Percentiles rank a stretch among this genome's conserved stretches.
Evolutionary conservation across 179 eudicot species (phyloP).

Genomic region (Spergularia azorica): DNA sequence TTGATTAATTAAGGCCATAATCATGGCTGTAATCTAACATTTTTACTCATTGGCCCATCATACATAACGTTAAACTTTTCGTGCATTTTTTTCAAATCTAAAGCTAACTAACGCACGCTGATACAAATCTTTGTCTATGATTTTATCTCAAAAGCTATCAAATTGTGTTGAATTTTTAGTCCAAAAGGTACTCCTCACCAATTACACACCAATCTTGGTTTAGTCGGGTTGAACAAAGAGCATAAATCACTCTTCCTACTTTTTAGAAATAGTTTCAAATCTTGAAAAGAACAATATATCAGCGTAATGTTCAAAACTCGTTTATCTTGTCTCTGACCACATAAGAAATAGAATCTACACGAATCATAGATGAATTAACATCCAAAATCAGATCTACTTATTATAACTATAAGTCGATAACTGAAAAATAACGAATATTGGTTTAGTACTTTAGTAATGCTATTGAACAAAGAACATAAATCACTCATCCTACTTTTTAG

Average conservation of each 20-base stretch:
- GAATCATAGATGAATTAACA: too few species aligned
- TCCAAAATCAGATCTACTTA: too few species aligned
- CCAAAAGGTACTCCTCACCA: background rate
- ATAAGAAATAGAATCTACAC: too few species aligned
- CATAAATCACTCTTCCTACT: background rate
- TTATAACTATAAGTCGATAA: too few species aligned
- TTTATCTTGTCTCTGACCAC: too few species aligned
- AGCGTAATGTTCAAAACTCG: too few species aligned
- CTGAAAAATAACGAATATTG: too few species aligned
- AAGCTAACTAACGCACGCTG: slow-evolving; percentile 8
- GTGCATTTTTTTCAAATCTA: slow-evolving; percentile 16
- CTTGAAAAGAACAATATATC: too few species aligned
- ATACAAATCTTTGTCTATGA: background rate
- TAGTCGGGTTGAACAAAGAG: background rate
- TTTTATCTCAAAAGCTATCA: background rate
- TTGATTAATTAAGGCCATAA: slow-evolving; percentile 25
- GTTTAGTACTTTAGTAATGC: too few species aligned
- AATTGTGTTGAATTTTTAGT: background rate
- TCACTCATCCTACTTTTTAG: too few species aligned
- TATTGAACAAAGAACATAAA: too few species aligned
- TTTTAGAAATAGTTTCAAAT: too few species aligned
- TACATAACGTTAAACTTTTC: background rate
- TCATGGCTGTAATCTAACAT: slow-evolving; percentile 36
- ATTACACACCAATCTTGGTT: background rate
- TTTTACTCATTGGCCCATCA: slow-evolving; percentile 13